Base-by-base conservation (phyloP, 768 basidiomycete species). In the Lactarius vividus region DNA sequence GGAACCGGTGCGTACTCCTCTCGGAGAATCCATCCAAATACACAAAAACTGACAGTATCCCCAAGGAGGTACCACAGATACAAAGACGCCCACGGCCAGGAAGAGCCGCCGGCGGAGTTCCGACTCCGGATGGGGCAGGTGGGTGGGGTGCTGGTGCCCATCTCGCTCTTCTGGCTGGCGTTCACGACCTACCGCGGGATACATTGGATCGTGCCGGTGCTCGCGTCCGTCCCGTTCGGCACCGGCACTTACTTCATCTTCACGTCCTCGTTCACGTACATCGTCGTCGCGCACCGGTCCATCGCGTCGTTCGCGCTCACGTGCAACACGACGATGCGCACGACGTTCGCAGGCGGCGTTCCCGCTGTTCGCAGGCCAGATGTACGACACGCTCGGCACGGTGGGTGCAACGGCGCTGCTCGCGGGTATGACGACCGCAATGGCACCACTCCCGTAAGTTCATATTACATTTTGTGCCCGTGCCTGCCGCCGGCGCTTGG, bases 111-210 rank as follows among this genome's bases (percentile, higher is more conserved):
- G 0, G 87, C 89, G 0, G 91, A 93, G 75, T 78, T 80, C 11
- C 80, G 84, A 10, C 82, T 92, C 3, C 71, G 85, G 59, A 85
- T 88, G 80, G 89, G 86, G 7, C 81, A 88, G 75, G 75, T 83
- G 3, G 91, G 89, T n/a, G 89, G 80, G 1, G 73, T 91, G 23
- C 79, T 87, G 13, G 84, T 85, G 9, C 88, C 91, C 1, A 68
- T 88, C 52, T 81, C 81, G 20, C 76, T 86, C 1, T 83, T 84
- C 73, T 80, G 82, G 75, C 79, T 87, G 60, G 85, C 84, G 3
- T 84, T 84, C 68, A 85, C 84, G 1, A 82, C 81, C 3, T 82
- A 83, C 72, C 65, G 71, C 3, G 71, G 72, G 9, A 79, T 85
- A 0, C 82, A 80, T 63, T 82, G 81, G 82, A 80, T 80, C 62